phyloP scores from a whole-genome alignment of 495 filamentous ascomycete species.

The Podospora pseudocomata region DNA sequence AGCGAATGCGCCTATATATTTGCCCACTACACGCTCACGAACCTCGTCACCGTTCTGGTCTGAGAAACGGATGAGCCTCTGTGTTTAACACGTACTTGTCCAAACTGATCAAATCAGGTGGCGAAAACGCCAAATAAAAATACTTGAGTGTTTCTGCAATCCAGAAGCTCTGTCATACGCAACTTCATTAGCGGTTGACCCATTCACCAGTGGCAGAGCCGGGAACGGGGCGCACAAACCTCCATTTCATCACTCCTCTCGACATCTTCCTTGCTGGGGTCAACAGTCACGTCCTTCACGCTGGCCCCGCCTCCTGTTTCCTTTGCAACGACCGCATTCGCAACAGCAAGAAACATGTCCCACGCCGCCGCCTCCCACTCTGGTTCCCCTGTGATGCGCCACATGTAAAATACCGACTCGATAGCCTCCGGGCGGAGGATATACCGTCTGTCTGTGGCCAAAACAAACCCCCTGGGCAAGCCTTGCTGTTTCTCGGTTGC shows the following conservation, averaged over 20 bases:
- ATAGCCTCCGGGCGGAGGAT: constrained; percentile 61
- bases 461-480: constrained; percentile 57
- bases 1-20: neutral
- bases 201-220: neutral
- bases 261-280: constrained; percentile 36
- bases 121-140: constrained; percentile 75
- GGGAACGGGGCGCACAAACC: constrained; percentile 3
- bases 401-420: constrained; percentile 70
- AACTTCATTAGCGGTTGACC: neutral
- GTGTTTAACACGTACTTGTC: constrained; percentile 80
- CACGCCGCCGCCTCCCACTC: constrained; percentile 63
- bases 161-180: constrained; percentile 40
- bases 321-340: constrained; percentile 46
- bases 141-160: constrained; percentile 48
- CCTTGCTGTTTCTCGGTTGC: constrained; percentile 35
- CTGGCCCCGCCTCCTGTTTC: constrained; percentile 57
- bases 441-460: constrained; percentile 35
- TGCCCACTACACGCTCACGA: neutral
- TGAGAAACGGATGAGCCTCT: constrained; percentile 71
- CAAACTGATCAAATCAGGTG: constrained; percentile 66
- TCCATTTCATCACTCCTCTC: constrained; percentile 29
- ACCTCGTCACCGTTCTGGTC: neutral
- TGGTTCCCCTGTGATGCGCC: constrained; percentile 64
- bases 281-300: constrained; percentile 47
- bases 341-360: constrained; percentile 69